These are phyloP conservation scores for Truncatella angustata DNA, from an alignment of 2,329 filamentous ascomycete species.

Conservation along the genomic window DNA sequence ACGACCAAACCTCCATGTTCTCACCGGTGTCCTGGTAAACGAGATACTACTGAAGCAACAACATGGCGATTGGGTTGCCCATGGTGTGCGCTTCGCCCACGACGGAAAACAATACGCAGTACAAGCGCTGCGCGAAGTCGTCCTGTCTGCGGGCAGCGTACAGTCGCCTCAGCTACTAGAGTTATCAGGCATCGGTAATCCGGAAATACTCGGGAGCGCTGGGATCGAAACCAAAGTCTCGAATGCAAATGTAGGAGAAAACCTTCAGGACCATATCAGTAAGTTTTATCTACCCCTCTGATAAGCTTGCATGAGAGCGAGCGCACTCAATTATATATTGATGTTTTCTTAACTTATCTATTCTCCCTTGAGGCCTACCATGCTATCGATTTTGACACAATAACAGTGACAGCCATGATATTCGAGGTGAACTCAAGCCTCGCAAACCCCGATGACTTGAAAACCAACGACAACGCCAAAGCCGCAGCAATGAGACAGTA, in stretches of 20 bases:
- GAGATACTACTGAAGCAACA: slow-evolving; percentile 41
- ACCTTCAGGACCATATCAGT: slow-evolving; percentile 45
- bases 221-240: slow-evolving; percentile 42
- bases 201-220: slow-evolving; percentile 36
- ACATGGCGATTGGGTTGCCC: slow-evolving; percentile 24
- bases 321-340: no score
- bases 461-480: slow-evolving; percentile 23
- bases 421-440: slow-evolving; percentile 44
- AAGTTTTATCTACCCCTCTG: slow-evolving; percentile 13
- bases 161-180: slow-evolving; percentile 60
- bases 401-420: slow-evolving; percentile 28
- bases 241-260: slow-evolving; percentile 44
- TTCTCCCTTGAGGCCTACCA: no score
- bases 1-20: slow-evolving; percentile 43
- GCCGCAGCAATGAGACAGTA: slow-evolving; percentile 33
- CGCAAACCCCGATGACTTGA: slow-evolving; percentile 38
- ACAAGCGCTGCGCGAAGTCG: slow-evolving; percentile 44
- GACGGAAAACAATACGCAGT: slow-evolving; percentile 32
- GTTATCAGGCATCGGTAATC: slow-evolving; percentile 57
- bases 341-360: no score
- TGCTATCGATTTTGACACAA: slow-evolving; percentile 3
- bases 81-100: slow-evolving; percentile 41
- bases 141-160: slow-evolving; percentile 57
- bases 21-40: slow-evolving; percentile 44
- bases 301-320: no score